Evolutionary conservation across 1,284 basidiomycete species (phyloP).

Genomic region (Naganishia cerealis): DNA sequence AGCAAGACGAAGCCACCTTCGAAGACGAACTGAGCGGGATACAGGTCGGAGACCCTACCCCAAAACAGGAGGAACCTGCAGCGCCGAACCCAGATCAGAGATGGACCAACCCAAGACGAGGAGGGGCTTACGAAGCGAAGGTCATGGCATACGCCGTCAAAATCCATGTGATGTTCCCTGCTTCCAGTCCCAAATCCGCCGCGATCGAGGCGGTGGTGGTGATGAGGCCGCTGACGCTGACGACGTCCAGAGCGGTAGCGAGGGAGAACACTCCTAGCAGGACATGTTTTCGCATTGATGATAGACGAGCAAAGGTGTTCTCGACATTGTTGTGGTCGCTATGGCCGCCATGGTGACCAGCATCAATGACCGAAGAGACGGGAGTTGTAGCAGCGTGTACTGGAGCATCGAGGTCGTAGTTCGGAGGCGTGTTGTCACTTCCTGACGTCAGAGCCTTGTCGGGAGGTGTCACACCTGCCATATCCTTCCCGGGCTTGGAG

Average conservation of each 20-base stretch:
- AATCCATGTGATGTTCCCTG: constrained; percentile 31
- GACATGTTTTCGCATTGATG: constrained; percentile 10
- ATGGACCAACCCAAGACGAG: too few species aligned
- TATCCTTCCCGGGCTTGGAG: neutral
- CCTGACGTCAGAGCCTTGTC: constrained; percentile 4
- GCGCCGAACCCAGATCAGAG: neutral
- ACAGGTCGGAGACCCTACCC: constrained; percentile 47
- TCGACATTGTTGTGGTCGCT: constrained; percentile 4
- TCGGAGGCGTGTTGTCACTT: neutral
- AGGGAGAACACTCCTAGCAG: constrained; percentile 23
- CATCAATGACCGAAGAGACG: neutral
- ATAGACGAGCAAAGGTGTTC: constrained; percentile 16
- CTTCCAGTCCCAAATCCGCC: constrained; percentile 16
- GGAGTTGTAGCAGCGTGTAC: neutral
- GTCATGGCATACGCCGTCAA: constrained; percentile 31
- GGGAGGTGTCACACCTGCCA: neutral
- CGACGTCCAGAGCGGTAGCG: constrained; percentile 31
- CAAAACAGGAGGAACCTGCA: constrained; percentile 46
- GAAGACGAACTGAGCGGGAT: constrained; percentile 47
- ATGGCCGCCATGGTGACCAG: neutral
- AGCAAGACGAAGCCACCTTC: constrained; percentile 45
- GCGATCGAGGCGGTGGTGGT: constrained; percentile 29
- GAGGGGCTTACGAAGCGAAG: constrained; percentile 25
- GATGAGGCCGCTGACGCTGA: constrained; percentile 29
- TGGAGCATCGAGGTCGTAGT: constrained; percentile 9